Evolutionary conservation across 108 stramenopile species (phyloP), one percentile per base, ranked within the genome.

Genomic region (Skeletonema grethae): DNA sequence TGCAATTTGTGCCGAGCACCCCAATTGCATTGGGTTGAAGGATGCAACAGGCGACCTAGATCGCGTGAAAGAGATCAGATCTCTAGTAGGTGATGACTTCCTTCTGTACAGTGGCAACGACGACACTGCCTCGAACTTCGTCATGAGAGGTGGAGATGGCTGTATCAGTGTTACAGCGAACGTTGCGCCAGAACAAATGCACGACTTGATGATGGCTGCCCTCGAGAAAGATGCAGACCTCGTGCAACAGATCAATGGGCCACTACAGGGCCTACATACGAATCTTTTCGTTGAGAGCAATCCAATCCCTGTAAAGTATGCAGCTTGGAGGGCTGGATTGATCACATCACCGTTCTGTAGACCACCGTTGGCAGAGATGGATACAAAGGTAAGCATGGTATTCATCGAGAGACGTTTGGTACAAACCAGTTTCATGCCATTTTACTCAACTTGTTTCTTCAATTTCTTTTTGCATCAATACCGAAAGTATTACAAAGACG

Each of bases 71-170:
- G 74, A 75, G 55, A 62, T 90, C 5, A 75, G 88, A 12, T 30
- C 72, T 2, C 18, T 80, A 25, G 68, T 65, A 12, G 79, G 84
- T 13, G 76, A 72, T 45, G 73, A 84, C 38, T 87, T 96, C 53
- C 70, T 97, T 56, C 84, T 95, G 34, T 95, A 91, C 83, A 93
- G 92, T 63, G 96, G 96, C 18, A 91, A 97, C 45, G 96, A 97
- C 73, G 91, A 38, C 8, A 92, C 95, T 18, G 88, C 87, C 20
- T 62, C 70, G 43, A 90, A 95, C n/a, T 97, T 91, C 77, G 84
- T 92, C 29, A 55, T 89, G 36, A 28, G 73, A 16, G 96, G 96
- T 39, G 96, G 96, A n/a, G 91, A 97, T 72, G 96, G 96, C 5
- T 90, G 92, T 55, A 93, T 97, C 61, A 92, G 91, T 12, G 96